Conservation (phyloP, 345 rosid species). For the Firmiana major region DNA sequence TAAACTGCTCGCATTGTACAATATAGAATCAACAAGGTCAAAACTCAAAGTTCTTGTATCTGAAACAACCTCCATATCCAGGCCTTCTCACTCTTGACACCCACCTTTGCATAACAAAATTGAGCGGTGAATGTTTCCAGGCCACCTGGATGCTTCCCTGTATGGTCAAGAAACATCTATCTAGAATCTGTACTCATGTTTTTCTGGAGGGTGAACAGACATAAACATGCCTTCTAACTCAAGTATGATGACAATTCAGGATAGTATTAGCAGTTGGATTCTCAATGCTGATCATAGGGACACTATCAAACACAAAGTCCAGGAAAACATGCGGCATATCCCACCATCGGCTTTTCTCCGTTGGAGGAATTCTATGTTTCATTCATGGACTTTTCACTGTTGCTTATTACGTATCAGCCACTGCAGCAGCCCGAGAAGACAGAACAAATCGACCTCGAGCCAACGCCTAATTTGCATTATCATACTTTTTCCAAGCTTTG, state of each 20-base stretch:
- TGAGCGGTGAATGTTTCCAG: background rate
- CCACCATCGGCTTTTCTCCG: slow-evolving; percentile 53
- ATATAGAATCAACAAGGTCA: background rate
- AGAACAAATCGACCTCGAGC: background rate
- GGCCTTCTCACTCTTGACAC: background rate
- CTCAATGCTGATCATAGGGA: slow-evolving; percentile 69
- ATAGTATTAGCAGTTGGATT: slow-evolving; percentile 60
- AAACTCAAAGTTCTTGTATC: too few relatives aligned
- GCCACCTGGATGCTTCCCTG: background rate
- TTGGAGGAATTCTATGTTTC: slow-evolving; percentile 85
- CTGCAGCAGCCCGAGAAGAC: slow-evolving; percentile 50
- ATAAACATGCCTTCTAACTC: background rate
- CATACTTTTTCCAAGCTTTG: background rate
- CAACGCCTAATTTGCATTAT: slow-evolving; percentile 9
- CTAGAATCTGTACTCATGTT: background rate
- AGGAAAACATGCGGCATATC: slow-evolving; percentile 60
- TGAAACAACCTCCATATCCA: background rate
- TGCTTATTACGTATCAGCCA: slow-evolving; percentile 74
- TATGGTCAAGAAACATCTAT: background rate
- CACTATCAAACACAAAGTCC: slow-evolving; percentile 60
- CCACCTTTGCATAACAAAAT: background rate
- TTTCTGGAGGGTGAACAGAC: background rate
- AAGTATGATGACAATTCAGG: slow-evolving; percentile 32
- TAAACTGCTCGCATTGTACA: background rate
- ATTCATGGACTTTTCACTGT: slow-evolving; percentile 63